These are phyloP conservation scores for Trematosphaeria pertusa DNA, from an alignment of 2,329 filamentous ascomycete genomes.

Conservation along the genomic window DNA sequence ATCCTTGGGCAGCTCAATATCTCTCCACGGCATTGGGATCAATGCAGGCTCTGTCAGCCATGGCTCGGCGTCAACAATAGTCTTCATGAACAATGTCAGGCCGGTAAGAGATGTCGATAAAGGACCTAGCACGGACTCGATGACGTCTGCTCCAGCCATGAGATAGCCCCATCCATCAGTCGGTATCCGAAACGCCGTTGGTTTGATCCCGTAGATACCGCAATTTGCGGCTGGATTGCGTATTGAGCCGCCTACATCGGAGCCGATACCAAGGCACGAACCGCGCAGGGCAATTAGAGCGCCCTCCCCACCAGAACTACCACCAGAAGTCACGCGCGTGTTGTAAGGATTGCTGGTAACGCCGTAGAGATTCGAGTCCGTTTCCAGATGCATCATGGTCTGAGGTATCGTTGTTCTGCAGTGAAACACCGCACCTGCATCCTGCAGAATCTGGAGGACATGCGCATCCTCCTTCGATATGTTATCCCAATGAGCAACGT, in stretches of 20 bases:
- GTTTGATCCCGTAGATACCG: slow-evolving; percentile 47
- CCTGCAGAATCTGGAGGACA: slow-evolving; percentile 57
- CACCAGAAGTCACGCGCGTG: slow-evolving; percentile 58
- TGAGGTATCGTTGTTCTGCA: slow-evolving; percentile 63
- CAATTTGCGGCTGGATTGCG: slow-evolving; percentile 39
- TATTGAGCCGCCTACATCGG: slow-evolving; percentile 24
- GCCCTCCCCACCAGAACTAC: slow-evolving; percentile 64
- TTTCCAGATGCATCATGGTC: slow-evolving; percentile 61
- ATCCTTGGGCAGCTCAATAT: slow-evolving; percentile 31
- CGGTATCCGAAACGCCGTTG: slow-evolving; percentile 55
- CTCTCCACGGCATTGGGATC: slow-evolving; percentile 64
- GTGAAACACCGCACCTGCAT: slow-evolving; percentile 60
- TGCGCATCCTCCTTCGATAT: slow-evolving; percentile 55
- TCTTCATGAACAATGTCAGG: slow-evolving; percentile 61
- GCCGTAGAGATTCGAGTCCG: slow-evolving; percentile 59
- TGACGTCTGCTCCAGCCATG: slow-evolving; percentile 54
- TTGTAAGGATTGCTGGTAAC: slow-evolving; percentile 64
- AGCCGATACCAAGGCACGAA: slow-evolving; percentile 59
- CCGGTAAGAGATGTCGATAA: slow-evolving; percentile 61
- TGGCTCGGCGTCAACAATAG: slow-evolving; percentile 60
- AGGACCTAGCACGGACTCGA: slow-evolving; percentile 61
- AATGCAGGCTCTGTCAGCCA: slow-evolving; percentile 66
- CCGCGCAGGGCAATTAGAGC: slow-evolving; percentile 61
- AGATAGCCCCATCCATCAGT: slow-evolving; percentile 51
- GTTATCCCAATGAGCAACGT: slow-evolving; percentile 57